These are phyloP conservation scores for Colletotrichum destructivum DNA, from an alignment of 2,329 filamentous ascomycete species.

Conservation along the genomic window DNA sequence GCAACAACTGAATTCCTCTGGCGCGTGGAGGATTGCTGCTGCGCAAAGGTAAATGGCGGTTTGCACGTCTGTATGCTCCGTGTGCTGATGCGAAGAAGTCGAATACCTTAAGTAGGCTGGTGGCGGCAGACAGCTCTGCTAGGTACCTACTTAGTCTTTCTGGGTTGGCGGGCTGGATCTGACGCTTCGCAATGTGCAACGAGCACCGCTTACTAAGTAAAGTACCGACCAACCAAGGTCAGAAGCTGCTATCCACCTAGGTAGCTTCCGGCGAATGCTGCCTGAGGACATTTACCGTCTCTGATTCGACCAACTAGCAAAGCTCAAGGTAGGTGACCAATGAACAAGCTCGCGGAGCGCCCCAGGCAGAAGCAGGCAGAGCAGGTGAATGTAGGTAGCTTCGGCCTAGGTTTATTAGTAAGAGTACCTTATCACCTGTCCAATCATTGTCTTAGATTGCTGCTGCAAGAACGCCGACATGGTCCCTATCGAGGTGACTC, in stretches of 20 bases:
- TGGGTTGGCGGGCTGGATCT: not conserved
- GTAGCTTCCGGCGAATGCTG: slow-evolving; percentile 24
- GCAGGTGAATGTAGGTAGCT: slow-evolving; percentile 2
- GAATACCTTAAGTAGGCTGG: slow-evolving; percentile 23
- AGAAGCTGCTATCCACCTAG: not conserved
- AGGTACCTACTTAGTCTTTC: not conserved
- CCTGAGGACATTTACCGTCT: slow-evolving; percentile 17
- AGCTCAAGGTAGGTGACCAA: slow-evolving; percentile 16
- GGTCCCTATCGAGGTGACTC: slow-evolving; percentile 2
- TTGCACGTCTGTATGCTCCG: slow-evolving; percentile 5
- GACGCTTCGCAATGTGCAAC: not conserved
- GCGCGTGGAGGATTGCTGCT: not conserved
- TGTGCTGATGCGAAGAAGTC: slow-evolving; percentile 10
- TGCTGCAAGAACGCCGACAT: slow-evolving; percentile 1
- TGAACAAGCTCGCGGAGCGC: not conserved
- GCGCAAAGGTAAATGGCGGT: not conserved
- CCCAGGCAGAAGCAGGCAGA: slow-evolving; percentile 25
- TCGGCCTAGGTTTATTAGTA: slow-evolving; percentile 3
- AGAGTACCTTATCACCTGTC: not conserved
- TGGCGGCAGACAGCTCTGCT: not conserved
- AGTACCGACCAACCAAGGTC: too few species aligned
- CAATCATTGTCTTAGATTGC: not conserved
- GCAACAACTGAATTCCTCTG: not conserved
- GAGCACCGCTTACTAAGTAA: not conserved
- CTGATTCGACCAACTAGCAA: slow-evolving; percentile 18